Percentiles rank a stretch among this genome's conserved stretches.
phyloP scores from a whole-genome alignment of 495 filamentous ascomycete genomes.

The Penicillium cosmopolitanum region DNA sequence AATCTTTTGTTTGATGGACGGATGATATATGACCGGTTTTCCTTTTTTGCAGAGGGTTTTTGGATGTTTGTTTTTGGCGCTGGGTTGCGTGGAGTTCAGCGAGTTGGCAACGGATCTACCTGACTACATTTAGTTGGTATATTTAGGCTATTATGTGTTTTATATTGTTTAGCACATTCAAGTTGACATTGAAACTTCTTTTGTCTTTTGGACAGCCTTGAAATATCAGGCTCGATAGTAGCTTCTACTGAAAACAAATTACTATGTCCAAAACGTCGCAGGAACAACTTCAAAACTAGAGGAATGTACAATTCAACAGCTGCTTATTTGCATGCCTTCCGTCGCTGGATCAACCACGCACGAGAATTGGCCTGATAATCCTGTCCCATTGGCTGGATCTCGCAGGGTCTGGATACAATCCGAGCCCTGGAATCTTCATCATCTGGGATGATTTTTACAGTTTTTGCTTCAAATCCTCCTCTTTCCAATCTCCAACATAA shows the following conservation, averaged over 20 bases:
- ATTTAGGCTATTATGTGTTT: neutral
- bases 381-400: neutral
- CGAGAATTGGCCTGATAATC: neutral
- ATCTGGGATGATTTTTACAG: conserved; percentile 1
- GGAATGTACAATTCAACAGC: neutral
- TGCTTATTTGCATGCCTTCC: conserved; percentile 7
- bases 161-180: no score
- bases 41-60: conserved; percentile 3
- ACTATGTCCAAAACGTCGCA: no score
- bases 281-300: neutral
- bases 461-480: conserved; percentile 11
- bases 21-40: conserved; percentile 4
- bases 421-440: neutral
- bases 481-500: neutral
- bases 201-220: no score
- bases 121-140: neutral
- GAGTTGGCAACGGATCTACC: conserved; percentile 4
- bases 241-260: no score
- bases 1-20: neutral
- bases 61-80: conserved; percentile 18
- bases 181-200: no score
- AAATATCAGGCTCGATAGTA: no score
- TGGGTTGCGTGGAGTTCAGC: conserved; percentile 10
- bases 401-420: neutral
- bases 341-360: conserved; percentile 11